Percentiles rank a stretch among this genome's conserved stretches.
Evolutionary conservation across 2,329 filamentous ascomycete species (phyloP).

Genomic region (Pseudopithomyces chartarum): DNA sequence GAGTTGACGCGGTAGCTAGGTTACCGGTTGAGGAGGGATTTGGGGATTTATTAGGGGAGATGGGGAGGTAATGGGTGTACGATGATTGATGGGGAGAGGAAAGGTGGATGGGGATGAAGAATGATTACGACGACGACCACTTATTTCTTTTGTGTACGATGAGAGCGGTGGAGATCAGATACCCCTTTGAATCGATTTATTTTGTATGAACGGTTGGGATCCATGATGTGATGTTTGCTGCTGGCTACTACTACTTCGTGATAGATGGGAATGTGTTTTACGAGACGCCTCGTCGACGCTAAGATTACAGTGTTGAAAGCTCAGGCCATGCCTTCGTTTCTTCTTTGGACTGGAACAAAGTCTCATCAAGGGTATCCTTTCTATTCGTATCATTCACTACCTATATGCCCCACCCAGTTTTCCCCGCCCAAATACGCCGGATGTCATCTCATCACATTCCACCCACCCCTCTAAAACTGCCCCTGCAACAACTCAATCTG

Average conservation of each 20-base stretch:
- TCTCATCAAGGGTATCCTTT: slow-evolving; percentile 5
- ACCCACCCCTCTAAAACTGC: slow-evolving; percentile 32
- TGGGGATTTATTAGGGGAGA: slow-evolving; percentile 16
- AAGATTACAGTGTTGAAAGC: not conserved
- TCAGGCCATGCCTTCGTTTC: too few species aligned
- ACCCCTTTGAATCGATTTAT: slow-evolving; percentile 4
- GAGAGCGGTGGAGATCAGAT: slow-evolving; percentile 1
- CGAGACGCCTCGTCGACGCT: not conserved
- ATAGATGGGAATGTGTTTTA: too few species aligned
- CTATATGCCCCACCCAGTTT: not conserved
- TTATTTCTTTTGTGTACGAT: not conserved
- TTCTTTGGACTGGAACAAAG: too few species aligned
- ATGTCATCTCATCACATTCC: too few species aligned
- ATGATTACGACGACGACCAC: too few species aligned
- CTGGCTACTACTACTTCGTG: too few species aligned
- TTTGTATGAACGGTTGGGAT: too few species aligned
- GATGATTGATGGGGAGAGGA: not conserved
- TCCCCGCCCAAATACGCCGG: not conserved
- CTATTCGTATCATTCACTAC: not conserved
- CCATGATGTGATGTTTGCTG: slow-evolving; percentile 11
- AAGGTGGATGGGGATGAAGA: not conserved
- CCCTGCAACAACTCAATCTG: slow-evolving; percentile 63
- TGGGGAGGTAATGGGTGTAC: not conserved
- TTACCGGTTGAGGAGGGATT: slow-evolving; percentile 21
- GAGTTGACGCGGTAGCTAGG: slow-evolving; percentile 9